Base-by-base conservation (phyloP, 2,329 filamentous ascomycete species). In the Alternaria brassicicola region DNA sequence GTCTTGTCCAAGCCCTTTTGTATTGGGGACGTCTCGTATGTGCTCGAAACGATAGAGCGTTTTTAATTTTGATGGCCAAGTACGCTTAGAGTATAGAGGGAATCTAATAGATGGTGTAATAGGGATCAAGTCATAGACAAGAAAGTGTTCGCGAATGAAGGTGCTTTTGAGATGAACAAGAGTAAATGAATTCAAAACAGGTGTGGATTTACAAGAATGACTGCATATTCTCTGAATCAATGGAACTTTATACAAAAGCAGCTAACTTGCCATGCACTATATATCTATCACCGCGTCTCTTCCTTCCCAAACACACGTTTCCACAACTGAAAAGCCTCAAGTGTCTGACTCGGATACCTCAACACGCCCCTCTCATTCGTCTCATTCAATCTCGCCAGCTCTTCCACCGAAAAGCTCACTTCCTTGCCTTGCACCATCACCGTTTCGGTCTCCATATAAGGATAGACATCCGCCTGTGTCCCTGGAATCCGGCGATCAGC, bases 401-500 rank as follows among this genome's bases (percentile, higher is more conserved):
- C 23, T 36, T 57, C 60, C 0, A 74, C 60, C 3, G 41, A 61
- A 7, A 68, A 66, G 1, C 17, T 42, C 17, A 45, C 57, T 41
- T 48, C 46, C 31, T 19, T 43, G 3, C 57, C 62, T 2, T 59
- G 36, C 6, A 65, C 56, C 3, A 39, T 8, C 2, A 70, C 63
- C 0, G 25, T 48, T 33, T 71, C 68, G 13, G 46, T 38, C 39
- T 56, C 52, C 4, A 59, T 62, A 9, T 74, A 76, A 0, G 50
- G 57, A 42, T 73, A 71, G 3, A 76, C 58, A 47, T 73, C 61
- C 8, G 68, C 73, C 4, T 42, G 59, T 2, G 54, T 53, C 2
- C 71, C 71, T 0, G 74, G 74, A 6, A 78, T 72, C 1, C 73
- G 61, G 2, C 75, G 68, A 55, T 78, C 74, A 9, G 64, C 57